Evolutionary conservation across 768 basidiomycete genomes (phyloP).

Genomic region (Russula griseocarnosa): DNA sequence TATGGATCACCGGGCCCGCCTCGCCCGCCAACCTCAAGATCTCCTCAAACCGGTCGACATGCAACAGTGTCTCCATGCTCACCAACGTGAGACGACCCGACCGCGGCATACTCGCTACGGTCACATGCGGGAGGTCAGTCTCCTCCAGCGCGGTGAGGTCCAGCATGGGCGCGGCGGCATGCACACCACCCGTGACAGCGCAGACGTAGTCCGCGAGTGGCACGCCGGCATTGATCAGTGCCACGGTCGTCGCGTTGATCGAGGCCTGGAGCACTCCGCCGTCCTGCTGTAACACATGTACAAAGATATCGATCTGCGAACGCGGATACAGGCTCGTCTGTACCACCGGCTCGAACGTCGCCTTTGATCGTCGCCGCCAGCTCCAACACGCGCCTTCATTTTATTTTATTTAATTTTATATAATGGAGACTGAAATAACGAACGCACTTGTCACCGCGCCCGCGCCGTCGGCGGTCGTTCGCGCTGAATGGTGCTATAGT

Average conservation of each 20-base stretch:
- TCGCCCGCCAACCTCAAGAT: constrained; percentile 76
- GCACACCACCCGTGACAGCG: constrained; percentile 83
- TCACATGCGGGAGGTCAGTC: constrained; percentile 81
- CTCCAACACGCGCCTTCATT: constrained; percentile 75
- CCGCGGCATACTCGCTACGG: constrained; percentile 85
- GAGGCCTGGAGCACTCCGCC: constrained; percentile 87
- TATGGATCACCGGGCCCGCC: constrained; percentile 71
- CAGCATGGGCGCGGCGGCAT: constrained; percentile 74
- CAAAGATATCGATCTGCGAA: constrained; percentile 88
- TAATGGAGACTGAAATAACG: background rate
- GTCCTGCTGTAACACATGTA: constrained; percentile 92
- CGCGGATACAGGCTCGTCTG: constrained; percentile 89
- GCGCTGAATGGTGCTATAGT: constrained; percentile 84
- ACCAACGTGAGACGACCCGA: constrained; percentile 83
- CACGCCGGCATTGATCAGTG: constrained; percentile 85
- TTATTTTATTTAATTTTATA: background rate
- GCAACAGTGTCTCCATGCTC: constrained; percentile 91
- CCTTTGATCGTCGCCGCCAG: constrained; percentile 82
- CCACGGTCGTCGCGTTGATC: constrained; percentile 93
- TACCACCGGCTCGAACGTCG: constrained; percentile 95
- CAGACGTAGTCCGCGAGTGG: constrained; percentile 89
- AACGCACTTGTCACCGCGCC: constrained; percentile 78
- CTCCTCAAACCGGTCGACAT: constrained; percentile 89
- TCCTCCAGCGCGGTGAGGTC: constrained; percentile 91
- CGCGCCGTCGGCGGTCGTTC: constrained; percentile 69